phyloP scores from a whole-genome alignment of 129 eudicot species.

The Cynara cardunculus region DNA sequence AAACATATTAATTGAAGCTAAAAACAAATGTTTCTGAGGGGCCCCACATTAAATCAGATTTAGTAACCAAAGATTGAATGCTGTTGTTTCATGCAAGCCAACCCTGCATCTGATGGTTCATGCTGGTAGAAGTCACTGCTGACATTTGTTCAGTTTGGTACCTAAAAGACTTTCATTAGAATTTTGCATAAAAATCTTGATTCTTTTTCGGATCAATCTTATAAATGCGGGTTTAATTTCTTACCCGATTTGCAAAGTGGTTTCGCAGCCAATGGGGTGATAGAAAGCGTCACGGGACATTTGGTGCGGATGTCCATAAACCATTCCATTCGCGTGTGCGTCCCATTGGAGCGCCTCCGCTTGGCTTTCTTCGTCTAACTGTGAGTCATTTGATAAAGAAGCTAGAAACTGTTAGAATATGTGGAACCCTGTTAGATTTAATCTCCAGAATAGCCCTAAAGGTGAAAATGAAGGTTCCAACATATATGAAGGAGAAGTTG shows the following conservation, averaged over 20 bases:
- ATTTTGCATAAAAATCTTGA: not conserved
- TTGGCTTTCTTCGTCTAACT: slow-evolving; percentile 44
- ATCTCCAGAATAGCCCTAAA: not conserved
- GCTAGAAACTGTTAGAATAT: not conserved
- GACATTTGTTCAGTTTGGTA: slow-evolving; percentile 40
- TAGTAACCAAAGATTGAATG: slow-evolving; percentile 12
- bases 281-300: slow-evolving; percentile 33
- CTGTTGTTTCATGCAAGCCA: slow-evolving; percentile 39
- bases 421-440: not conserved
- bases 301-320: slow-evolving; percentile 36
- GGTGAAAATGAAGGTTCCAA: not conserved
- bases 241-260: slow-evolving; percentile 54
- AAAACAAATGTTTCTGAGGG: slow-evolving; percentile 3
- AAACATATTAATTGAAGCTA: slow-evolving; percentile 11
- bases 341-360: slow-evolving; percentile 44
- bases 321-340: slow-evolving; percentile 30
- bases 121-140: slow-evolving; percentile 30
- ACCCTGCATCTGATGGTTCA: slow-evolving; percentile 43
- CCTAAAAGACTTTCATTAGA: slow-evolving; percentile 9
- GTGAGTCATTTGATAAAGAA: not conserved
- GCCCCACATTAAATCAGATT: slow-evolving; percentile 7
- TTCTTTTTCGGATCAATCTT: slow-evolving; percentile 2
- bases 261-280: slow-evolving; percentile 39
- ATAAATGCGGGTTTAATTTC: not conserved
- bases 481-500: not conserved